Percentiles rank a stretch among this genome's conserved stretches.
Conservation (phyloP, 2,329 filamentous ascomycete species). For the Bipolaris cookei region DNA sequence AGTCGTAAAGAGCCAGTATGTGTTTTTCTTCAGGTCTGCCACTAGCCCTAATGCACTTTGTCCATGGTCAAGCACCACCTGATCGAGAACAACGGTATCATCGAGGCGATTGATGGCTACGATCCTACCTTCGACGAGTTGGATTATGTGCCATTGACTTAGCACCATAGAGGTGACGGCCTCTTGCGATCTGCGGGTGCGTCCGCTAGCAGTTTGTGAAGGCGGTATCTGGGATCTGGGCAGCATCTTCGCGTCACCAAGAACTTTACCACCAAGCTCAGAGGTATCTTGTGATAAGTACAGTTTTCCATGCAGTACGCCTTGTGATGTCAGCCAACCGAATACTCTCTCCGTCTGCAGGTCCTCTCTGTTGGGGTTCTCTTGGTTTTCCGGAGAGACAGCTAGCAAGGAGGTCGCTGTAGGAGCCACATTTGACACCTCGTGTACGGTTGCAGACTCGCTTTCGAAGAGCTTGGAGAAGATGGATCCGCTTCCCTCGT, state of each 20-base stretch:
- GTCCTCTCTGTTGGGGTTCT: constrained; percentile 59
- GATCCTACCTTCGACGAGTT: constrained; percentile 80
- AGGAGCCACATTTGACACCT: constrained; percentile 66
- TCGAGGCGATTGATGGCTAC: constrained; percentile 88
- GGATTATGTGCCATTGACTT: constrained; percentile 92
- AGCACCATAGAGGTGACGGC: constrained; percentile 79
- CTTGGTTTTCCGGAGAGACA: constrained; percentile 74
- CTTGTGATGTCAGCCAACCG: constrained; percentile 88
- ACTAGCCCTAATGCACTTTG: constrained; percentile 83
- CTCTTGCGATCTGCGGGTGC: constrained; percentile 71
- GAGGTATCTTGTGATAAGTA: constrained; percentile 65
- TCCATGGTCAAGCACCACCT: constrained; percentile 79
- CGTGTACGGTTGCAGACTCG: constrained; percentile 79
- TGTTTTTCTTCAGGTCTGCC: constrained; percentile 91
- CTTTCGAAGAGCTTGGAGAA: constrained; percentile 88
- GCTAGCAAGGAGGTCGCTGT: constrained; percentile 70
- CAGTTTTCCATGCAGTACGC: constrained; percentile 85
- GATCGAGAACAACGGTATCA: constrained; percentile 84
- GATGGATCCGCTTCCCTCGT: constrained; percentile 82
- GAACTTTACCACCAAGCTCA: constrained; percentile 74
- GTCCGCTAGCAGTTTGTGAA: constrained; percentile 68
- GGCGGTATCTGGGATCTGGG: constrained; percentile 74
- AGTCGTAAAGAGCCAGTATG: constrained; percentile 93
- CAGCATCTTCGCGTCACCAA: constrained; percentile 79
- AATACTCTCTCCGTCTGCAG: constrained; percentile 72